A percentile compares a stretch with the other conserved stretches of the same genome.
Evolutionary conservation across 768 basidiomycete species (phyloP).

Genomic region (Pleurotus tuoliensis): DNA sequence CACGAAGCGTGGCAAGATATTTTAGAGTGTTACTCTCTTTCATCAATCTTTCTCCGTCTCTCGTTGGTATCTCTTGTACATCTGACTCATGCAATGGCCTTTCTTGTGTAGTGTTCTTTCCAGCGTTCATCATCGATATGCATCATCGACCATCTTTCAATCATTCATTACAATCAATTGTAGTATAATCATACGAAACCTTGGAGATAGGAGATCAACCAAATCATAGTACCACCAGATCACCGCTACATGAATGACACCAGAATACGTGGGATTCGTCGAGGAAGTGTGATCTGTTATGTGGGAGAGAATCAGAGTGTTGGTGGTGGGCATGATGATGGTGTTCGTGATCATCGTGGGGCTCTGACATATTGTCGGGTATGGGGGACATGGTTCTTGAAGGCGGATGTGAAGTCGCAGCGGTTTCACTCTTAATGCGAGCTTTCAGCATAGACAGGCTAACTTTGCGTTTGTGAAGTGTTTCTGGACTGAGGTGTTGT

Average conservation of each 20-base stretch:
- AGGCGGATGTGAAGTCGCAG: conserved; percentile 37
- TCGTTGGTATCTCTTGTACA: background rate
- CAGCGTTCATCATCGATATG: background rate
- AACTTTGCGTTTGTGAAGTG: conserved; percentile 76
- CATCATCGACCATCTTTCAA: background rate
- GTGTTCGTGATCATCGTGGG: conserved; percentile 19
- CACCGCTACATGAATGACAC: conserved; percentile 80
- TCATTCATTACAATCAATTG: conserved; percentile 1
- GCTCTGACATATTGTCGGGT: conserved; percentile 31
- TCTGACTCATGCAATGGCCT: background rate
- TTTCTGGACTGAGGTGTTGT: conserved; percentile 66
- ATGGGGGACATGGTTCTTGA: conserved; percentile 54
- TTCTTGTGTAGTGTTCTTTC: background rate
- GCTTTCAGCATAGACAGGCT: conserved; percentile 89
- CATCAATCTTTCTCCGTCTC: conserved; percentile 11
- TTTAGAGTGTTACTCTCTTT: conserved; percentile 11
- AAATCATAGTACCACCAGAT: conserved; percentile 68
- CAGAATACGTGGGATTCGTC: conserved; percentile 90
- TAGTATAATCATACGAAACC: conserved; percentile 4
- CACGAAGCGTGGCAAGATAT: conserved; percentile 38
- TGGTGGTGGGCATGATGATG: conserved; percentile 18
- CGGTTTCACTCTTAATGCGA: conserved; percentile 79
- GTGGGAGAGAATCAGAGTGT: conserved; percentile 21
- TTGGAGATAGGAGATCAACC: background rate
- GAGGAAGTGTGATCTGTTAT: conserved; percentile 67